Conservation (phyloP, 306 rosid genomes). For the Arachis stenosperma region DNA sequence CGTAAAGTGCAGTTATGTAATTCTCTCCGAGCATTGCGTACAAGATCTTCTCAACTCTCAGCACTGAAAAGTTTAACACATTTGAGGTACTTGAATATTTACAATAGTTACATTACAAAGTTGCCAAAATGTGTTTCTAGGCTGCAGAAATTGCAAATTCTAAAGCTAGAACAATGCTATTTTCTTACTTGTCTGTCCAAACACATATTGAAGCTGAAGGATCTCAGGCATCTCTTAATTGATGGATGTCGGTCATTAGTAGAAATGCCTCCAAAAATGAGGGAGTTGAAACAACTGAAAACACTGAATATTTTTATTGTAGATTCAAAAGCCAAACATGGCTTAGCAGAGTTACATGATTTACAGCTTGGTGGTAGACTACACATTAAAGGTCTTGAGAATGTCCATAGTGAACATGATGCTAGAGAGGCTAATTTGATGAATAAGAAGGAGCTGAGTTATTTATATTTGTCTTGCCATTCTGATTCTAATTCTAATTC, state of each 20-base stretch:
- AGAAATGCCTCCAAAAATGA: slow-evolving; percentile 6
- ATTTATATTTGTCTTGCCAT: neutral
- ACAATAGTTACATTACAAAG: accelerated
- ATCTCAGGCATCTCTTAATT: slow-evolving; percentile 13
- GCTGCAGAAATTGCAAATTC: slow-evolving; percentile 7
- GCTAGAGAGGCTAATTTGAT: slow-evolving; percentile 12
- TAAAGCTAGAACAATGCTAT: neutral
- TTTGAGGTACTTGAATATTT: neutral
- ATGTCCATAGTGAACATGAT: neutral
- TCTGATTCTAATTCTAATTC: neutral
- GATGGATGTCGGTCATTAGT: neutral
- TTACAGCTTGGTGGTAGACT: slow-evolving; percentile 16
- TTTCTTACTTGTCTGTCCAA: neutral
- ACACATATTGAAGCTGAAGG: neutral
- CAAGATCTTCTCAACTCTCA: neutral
- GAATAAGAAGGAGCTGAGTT: neutral
- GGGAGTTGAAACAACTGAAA: neutral
- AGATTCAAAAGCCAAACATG: neutral
- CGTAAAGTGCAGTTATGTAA: too few species aligned
- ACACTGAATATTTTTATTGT: slow-evolving; percentile 15
- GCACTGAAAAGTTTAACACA: neutral
- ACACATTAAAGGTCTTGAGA: slow-evolving; percentile 5
- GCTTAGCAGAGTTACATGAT: slow-evolving; percentile 15
- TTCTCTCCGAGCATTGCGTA: slow-evolving; percentile 10
- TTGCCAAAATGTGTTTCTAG: neutral